A percentile compares a stretch with the other conserved stretches of the same genome.
These are phyloP conservation scores for Xanthoceras sorbifolium DNA, from an alignment of 345 rosid species.

Conservation along the genomic window DNA sequence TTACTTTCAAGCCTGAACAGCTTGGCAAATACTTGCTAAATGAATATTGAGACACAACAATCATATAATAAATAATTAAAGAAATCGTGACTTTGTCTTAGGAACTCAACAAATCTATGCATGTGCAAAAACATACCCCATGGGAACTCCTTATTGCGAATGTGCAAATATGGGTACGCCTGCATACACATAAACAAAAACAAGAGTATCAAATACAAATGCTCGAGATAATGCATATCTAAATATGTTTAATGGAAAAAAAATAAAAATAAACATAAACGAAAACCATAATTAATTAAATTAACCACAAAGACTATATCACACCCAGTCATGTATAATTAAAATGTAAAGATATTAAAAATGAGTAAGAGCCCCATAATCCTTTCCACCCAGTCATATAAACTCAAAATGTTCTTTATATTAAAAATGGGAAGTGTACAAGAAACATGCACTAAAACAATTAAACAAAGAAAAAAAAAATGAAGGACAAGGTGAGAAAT, in stretches of 20 bases:
- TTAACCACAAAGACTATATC: neutral
- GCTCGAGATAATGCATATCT: neutral
- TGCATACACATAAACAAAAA: conserved; percentile 33
- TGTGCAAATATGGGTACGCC: conserved; percentile 85
- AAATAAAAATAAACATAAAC: neutral
- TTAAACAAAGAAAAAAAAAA: neutral
- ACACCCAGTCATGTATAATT: neutral
- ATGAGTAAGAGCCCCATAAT: neutral
- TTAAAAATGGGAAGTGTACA: neutral
- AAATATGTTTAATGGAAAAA: neutral
- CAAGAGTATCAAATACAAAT: conserved; percentile 5
- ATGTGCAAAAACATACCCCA: conserved; percentile 69
- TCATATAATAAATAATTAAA: neutral
- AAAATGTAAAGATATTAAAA: too few species aligned
- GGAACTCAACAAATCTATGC: neutral
- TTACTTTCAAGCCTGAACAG: neutral
- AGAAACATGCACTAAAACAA: neutral
- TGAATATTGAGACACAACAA: neutral
- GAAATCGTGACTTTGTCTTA: neutral
- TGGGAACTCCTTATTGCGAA: conserved; percentile 98
- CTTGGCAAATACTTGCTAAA: neutral
- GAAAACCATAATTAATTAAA: neutral
- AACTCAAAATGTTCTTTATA: neutral
- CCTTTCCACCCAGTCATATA: neutral
- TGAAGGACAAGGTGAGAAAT: conserved; percentile 9